phyloP scores from a whole-genome alignment of 1,139 yeast genomes.

The Pichia cactophila region DNA sequence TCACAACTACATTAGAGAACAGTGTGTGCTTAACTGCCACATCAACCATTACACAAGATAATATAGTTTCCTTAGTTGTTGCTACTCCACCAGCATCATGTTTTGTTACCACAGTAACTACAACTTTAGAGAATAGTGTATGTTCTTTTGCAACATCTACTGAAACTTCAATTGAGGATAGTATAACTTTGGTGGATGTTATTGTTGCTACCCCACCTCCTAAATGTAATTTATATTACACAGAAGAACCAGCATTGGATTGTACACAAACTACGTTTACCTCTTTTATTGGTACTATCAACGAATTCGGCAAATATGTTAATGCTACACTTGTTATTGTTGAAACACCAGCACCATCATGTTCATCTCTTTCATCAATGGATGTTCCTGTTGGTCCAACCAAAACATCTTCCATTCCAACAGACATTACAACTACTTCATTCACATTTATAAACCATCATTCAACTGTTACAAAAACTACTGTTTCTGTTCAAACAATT shows the following conservation, averaged over 20 bases:
- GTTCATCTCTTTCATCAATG: background rate
- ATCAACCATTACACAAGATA: background rate
- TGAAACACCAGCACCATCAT: conserved; percentile 1
- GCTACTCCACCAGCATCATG: background rate
- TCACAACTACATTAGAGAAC: background rate
- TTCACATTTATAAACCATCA: background rate
- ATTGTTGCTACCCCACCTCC: background rate
- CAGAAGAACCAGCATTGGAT: background rate
- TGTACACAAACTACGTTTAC: conserved; percentile 3
- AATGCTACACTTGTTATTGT: conserved; percentile 4
- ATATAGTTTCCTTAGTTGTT: background rate
- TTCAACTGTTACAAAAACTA: background rate
- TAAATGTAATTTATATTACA: background rate
- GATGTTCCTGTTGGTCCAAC: no score
- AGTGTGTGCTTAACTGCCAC: background rate
- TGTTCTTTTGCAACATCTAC: background rate
- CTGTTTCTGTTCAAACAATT: background rate
- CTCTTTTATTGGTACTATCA: background rate
- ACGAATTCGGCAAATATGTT: background rate
- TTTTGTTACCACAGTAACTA: background rate
- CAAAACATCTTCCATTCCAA: no score
- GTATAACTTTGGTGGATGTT: background rate
- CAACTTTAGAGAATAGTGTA: background rate
- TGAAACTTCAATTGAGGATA: background rate
- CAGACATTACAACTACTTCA: background rate